phyloP scores from a whole-genome alignment of 2,329 filamentous ascomycete genomes.

The Hymenoscyphus scutula region DNA sequence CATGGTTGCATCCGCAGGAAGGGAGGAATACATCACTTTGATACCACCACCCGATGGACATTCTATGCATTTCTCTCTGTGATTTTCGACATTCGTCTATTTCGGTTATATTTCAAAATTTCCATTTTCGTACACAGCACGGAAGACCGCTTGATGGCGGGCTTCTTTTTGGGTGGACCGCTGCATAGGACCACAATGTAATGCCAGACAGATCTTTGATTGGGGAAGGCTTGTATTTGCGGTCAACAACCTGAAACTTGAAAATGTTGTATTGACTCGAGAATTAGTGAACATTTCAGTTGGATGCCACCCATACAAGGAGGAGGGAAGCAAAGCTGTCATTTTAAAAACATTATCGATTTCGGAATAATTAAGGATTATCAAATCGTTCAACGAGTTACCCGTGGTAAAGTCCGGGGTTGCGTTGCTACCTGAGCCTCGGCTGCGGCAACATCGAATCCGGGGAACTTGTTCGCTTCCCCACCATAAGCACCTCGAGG shows the following conservation, averaged over 20 bases:
- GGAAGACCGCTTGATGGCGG: not conserved
- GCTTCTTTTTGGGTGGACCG: too few species aligned
- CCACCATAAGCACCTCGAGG: not conserved
- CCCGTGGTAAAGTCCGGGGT: not conserved
- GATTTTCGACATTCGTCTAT: not conserved
- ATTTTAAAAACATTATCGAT: too few species aligned
- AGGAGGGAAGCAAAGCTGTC: too few species aligned
- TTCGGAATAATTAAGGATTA: too few species aligned
- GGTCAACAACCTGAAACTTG: too few species aligned
- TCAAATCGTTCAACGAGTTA: not conserved
- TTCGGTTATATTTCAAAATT: not conserved
- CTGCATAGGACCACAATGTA: not conserved
- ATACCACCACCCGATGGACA: not conserved
- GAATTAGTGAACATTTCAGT: not conserved
- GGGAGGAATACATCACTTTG: constrained; percentile 1
- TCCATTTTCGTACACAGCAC: not conserved
- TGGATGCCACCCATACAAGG: not conserved
- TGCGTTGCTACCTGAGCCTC: not conserved
- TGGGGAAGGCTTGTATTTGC: not conserved
- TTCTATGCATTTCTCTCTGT: not conserved
- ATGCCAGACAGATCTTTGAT: too few species aligned
- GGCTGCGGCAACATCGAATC: not conserved
- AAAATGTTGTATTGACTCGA: not conserved
- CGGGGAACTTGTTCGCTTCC: not conserved
- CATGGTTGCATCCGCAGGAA: not conserved